These are phyloP conservation scores for Huntiella moniliformis DNA, from an alignment of 2,329 filamentous ascomycete species.

Conservation along the genomic window DNA sequence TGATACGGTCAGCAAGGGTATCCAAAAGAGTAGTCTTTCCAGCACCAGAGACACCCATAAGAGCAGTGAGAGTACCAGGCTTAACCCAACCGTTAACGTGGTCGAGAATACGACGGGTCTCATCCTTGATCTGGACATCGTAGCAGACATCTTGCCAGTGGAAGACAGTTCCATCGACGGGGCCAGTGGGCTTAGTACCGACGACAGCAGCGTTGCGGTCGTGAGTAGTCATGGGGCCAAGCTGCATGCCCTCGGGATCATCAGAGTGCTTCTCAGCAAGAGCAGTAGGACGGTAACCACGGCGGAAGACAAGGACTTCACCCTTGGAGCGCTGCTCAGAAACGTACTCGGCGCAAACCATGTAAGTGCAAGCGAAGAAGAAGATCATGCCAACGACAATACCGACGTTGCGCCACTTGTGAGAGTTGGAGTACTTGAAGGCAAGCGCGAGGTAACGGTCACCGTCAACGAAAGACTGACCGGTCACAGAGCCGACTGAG, in stretches of 20 bases:
- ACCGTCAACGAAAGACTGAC: constrained; percentile 33
- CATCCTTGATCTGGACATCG: constrained; percentile 56
- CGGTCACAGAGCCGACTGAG: constrained; percentile 37
- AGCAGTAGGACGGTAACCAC: constrained; percentile 41
- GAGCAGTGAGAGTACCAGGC: constrained; percentile 66
- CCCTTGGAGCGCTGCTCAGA: constrained; percentile 54
- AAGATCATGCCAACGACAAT: constrained; percentile 46
- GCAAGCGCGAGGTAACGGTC: constrained; percentile 34
- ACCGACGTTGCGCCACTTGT: constrained; percentile 55
- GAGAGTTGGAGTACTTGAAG: constrained; percentile 36
- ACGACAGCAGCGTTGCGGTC: constrained; percentile 19
- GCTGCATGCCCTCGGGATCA: constrained; percentile 35
- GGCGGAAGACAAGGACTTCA: constrained; percentile 56
- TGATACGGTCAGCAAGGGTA: constrained; percentile 29
- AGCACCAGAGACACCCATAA: constrained; percentile 43
- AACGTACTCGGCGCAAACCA: constrained; percentile 46
- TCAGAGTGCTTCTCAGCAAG: constrained; percentile 43
- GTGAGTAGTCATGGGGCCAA: constrained; percentile 30
- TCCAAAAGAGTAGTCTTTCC: constrained; percentile 27
- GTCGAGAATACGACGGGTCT: constrained; percentile 53
- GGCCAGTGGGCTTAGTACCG: constrained; percentile 17
- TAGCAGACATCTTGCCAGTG: constrained; percentile 74
- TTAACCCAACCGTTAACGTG: constrained; percentile 78
- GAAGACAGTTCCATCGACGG: constrained; percentile 45
- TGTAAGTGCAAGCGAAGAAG: constrained; percentile 43